Evolutionary conservation across 495 filamentous ascomycete species (phyloP), one percentile per base, ranked within the genome.

Genomic region (Aspergillus wentii): DNA sequence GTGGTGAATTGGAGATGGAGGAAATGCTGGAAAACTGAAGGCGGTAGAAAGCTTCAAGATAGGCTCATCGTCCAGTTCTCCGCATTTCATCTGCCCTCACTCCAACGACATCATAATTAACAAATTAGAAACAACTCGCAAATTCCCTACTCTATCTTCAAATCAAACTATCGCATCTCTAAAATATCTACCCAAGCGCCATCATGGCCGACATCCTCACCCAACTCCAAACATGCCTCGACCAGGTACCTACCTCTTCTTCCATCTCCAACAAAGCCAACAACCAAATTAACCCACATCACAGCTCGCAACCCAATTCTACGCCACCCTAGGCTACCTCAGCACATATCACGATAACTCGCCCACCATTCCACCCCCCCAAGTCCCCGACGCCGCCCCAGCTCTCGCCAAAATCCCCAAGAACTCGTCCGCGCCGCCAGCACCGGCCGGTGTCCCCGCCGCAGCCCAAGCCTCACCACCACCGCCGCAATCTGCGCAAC

Each of bases 151-250:
- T n/a, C 8, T 25, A 43, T 26, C 19, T 9, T 38, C 37, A 13
- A 8, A 14, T 22, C 38, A 22, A 16, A 11, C 20, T 16, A 25
- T n/a, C 11, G 18, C 38, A 29, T 15, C 14, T 9, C 29, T n/a
- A 27, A 21, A 26, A 16, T 33, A 1, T 9, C 8, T 17, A 10
- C 28, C 25, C 21, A 29, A 35, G 21, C 8, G 16, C 25, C 51
- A 66, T 32, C 38, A 96, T 95, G 91, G 85, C 84, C 1, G 92
- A 98, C 62, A 76, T 83, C 29, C 76, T 98, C 26, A 95, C 92
- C 3, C 90, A 96, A 57, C 75, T 98, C 27, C 92, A 98, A 69
- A 89, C 94, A 58, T 86, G 87, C 57, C 82, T 94, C 39, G 91
- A 97, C 57, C 82, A 94, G 69, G 88, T 91, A 68, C 35, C 19